phyloP scores from a whole-genome alignment of 2,329 filamentous ascomycete genomes.

The Colletotrichum sp. region DNA sequence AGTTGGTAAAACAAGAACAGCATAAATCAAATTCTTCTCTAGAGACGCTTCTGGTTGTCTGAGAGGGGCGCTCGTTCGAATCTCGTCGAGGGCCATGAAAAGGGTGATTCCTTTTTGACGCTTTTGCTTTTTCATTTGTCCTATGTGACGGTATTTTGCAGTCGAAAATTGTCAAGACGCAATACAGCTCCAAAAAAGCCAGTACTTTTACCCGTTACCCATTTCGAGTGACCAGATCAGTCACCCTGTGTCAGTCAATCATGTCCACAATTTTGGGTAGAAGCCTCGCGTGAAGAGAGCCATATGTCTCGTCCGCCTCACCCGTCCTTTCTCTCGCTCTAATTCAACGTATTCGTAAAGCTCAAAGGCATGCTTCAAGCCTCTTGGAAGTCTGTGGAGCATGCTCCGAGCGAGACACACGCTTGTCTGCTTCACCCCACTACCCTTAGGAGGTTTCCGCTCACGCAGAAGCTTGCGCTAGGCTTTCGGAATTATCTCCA shows the following conservation, averaged over 20 bases:
- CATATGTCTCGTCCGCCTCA: neutral
- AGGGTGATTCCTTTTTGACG: neutral
- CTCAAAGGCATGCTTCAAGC: neutral
- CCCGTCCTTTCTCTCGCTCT: neutral
- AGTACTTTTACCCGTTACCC: neutral
- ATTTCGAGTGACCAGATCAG: no score
- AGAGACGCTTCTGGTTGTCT: neutral
- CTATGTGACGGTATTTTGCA: neutral
- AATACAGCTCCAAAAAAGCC: neutral
- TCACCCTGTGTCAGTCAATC: neutral
- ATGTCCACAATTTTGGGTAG: accelerated
- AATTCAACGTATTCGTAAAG: neutral
- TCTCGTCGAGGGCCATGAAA: neutral
- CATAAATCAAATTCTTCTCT: neutral
- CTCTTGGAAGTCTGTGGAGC: neutral
- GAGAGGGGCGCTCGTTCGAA: neutral
- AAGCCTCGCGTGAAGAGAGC: neutral
- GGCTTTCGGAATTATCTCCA: neutral
- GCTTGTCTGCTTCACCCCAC: neutral
- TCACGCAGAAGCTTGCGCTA: neutral
- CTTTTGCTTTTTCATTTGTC: neutral
- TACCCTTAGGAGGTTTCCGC: neutral
- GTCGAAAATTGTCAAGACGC: neutral
- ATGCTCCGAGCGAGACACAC: neutral
- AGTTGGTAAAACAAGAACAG: neutral